These are phyloP conservation scores for Corchorus olitorius DNA, from an alignment of 345 rosid species.

Conservation along the genomic window DNA sequence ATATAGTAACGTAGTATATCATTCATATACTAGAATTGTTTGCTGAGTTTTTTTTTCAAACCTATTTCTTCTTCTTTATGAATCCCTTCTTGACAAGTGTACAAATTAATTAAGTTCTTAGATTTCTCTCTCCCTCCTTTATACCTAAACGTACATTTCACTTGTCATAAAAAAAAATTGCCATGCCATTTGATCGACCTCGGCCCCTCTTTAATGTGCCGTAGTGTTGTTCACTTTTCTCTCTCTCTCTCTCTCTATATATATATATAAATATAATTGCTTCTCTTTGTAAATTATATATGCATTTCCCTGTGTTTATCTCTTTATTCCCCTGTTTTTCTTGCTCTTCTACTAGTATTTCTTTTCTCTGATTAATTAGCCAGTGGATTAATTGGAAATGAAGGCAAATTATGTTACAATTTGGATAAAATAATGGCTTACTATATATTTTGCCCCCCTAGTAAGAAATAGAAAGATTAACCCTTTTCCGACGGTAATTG, in stretches of 20 bases:
- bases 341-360: not conserved
- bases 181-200: constrained; percentile 35
- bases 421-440: not conserved
- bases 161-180: constrained; percentile 29
- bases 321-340: not conserved
- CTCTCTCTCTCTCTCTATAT: no score
- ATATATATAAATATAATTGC: not conserved
- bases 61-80: not conserved
- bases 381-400: constrained; percentile 4
- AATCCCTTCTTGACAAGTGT: constrained; percentile 38
- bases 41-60: constrained; percentile 4
- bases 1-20: not conserved
- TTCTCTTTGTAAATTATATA: constrained; percentile 22
- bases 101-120: constrained; percentile 20
- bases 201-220: constrained; percentile 37
- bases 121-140: not conserved
- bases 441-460: no score
- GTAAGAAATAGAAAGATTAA: no score
- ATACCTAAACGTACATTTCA: constrained; percentile 18
- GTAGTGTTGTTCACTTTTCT: constrained; percentile 41
- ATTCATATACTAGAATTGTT: not conserved
- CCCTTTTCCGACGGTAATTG: no score
- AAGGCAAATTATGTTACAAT: constrained; percentile 3
- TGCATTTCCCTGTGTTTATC: not conserved
- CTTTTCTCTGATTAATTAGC: not conserved